These are phyloP conservation scores for Aspergillus terreus DNA, from an alignment of 2,329 filamentous ascomycete species.

Conservation along the genomic window DNA sequence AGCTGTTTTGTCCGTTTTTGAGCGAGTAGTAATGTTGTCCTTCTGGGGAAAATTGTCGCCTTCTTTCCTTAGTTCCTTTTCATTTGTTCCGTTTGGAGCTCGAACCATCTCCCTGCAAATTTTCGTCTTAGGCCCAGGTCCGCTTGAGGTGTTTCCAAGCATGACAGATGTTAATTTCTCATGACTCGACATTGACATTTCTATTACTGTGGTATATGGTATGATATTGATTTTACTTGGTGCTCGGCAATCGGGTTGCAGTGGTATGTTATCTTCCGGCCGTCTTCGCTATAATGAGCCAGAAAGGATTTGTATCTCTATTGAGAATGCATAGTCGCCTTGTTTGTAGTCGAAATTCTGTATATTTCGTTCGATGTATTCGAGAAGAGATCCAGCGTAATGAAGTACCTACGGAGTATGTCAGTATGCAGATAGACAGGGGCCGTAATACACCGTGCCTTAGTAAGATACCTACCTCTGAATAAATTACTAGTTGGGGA, in stretches of 20 bases:
- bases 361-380: neutral
- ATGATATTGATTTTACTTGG: neutral
- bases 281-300: neutral
- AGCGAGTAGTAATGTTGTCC: slow-evolving; percentile 20
- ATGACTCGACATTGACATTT: neutral
- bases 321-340: neutral
- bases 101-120: neutral
- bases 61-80: slow-evolving; percentile 4
- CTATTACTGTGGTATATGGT: neutral
- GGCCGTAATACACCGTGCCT: neutral
- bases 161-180: neutral
- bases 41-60: slow-evolving; percentile 17
- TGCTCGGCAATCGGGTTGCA: neutral
- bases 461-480: neutral
- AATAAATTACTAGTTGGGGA: neutral
- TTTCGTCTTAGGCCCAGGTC: neutral
- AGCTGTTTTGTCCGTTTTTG: slow-evolving; percentile 20
- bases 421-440: neutral
- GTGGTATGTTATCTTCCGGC: neutral
- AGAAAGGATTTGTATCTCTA: neutral
- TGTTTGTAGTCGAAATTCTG: neutral
- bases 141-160: neutral
- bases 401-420: neutral
- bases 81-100: neutral
- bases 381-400: neutral